A percentile compares a stretch with the other conserved stretches of the same genome.
Conservation (phyloP, 768 basidiomycete genomes). For the Leucocoprinus birnbaumii region DNA sequence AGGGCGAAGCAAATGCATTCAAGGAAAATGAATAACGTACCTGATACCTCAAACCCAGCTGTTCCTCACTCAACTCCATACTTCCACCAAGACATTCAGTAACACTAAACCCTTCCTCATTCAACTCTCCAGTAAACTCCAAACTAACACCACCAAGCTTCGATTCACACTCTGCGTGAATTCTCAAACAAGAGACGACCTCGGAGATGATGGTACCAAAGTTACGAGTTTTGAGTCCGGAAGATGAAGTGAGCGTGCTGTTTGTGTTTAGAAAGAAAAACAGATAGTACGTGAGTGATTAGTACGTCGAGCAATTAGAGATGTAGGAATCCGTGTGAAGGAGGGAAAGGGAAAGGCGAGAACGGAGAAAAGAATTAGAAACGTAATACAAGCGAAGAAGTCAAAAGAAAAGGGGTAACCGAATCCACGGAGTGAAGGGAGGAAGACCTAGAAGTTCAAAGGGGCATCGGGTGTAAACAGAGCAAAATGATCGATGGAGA, state of each 20-base stretch:
- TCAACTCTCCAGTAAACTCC: constrained; percentile 90
- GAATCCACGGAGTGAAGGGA: no score
- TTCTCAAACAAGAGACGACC: constrained; percentile 74
- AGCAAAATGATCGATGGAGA: constrained; percentile 1
- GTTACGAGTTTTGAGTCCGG: constrained; percentile 86
- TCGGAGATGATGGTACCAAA: constrained; percentile 89
- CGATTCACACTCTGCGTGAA: constrained; percentile 74
- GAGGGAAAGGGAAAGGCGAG: background rate
- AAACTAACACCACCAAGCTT: constrained; percentile 82
- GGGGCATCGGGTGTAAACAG: no score
- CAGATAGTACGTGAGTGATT: no score
- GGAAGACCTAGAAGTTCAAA: no score
- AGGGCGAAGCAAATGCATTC: background rate
- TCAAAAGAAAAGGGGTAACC: no score
- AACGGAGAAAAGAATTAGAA: constrained; percentile 9
- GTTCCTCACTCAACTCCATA: constrained; percentile 89
- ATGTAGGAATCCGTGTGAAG: no score
- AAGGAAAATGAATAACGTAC: constrained; percentile 28
- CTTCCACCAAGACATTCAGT: constrained; percentile 97
- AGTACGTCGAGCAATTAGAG: no score
- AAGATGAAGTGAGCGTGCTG: constrained; percentile 82
- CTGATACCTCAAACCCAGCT: constrained; percentile 89
- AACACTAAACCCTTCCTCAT: constrained; percentile 89
- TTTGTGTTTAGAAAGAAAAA: no score
- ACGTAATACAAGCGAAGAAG: constrained; percentile 4